These are phyloP conservation scores for Acer campestre DNA, from an alignment of 345 rosid genomes.

Conservation along the genomic window DNA sequence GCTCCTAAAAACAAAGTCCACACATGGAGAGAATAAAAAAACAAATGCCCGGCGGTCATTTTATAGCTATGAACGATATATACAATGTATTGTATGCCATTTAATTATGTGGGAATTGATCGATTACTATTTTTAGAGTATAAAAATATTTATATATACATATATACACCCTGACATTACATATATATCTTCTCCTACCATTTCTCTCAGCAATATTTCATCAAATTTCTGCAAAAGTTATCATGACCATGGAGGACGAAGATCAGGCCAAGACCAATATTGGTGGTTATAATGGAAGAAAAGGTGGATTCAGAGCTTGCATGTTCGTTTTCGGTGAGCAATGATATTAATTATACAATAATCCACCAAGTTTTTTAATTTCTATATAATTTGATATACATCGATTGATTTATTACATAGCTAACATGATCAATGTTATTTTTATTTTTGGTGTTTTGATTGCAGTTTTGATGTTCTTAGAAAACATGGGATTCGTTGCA, in stretches of 20 bases:
- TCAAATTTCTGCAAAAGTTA: background rate
- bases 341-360: background rate
- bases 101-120: background rate
- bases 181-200: background rate
- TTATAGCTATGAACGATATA: slow-evolving; percentile 7
- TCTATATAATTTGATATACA: background rate
- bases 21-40: background rate
- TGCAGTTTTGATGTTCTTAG: slow-evolving; percentile 38
- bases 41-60: background rate
- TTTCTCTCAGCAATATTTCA: background rate
- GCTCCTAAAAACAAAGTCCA: background rate
- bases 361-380: background rate
- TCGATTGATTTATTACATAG: background rate
- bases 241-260: slow-evolving; percentile 5
- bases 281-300: background rate
- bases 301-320: slow-evolving; percentile 50
- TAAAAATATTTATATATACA: too few relatives aligned
- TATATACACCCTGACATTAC: background rate
- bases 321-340: slow-evolving; percentile 42
- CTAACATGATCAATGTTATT: background rate
- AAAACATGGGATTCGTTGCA: slow-evolving; percentile 66
- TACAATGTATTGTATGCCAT: background rate
- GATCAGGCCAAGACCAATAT: slow-evolving; percentile 2
- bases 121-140: background rate
- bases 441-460: background rate